A percentile compares a stretch with the other conserved stretches of the same genome.
Conservation (phyloP, 306 rosid genomes). For the Vachellia pachyceras region DNA sequence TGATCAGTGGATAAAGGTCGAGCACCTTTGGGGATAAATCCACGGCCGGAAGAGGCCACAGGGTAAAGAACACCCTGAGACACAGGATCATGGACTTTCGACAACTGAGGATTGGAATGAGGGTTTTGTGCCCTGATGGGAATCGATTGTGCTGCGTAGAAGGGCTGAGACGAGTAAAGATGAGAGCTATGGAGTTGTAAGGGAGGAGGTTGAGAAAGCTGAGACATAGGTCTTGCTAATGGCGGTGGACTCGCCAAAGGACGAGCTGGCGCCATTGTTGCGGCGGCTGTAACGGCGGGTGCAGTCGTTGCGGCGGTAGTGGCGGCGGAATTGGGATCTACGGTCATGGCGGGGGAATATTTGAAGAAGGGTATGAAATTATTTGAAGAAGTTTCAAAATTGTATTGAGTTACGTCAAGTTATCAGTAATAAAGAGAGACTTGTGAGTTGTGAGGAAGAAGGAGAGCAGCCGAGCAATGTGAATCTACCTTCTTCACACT, state of each 20-base stretch:
- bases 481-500: neutral
- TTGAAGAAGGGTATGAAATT: neutral
- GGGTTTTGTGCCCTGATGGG: conserved; percentile 38
- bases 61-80: conserved; percentile 59
- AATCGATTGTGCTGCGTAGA: conserved; percentile 38
- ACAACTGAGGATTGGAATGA: conserved; percentile 25
- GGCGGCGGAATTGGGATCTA: conserved; percentile 39
- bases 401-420: neutral
- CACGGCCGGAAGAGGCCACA: conserved; percentile 70
- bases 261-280: conserved; percentile 26
- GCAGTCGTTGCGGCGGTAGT: conserved; percentile 20
- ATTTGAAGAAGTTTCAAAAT: neutral
- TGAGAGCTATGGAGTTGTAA: conserved; percentile 38
- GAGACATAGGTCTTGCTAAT: conserved; percentile 44
- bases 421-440: neutral
- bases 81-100: conserved; percentile 32
- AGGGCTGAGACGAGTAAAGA: conserved; percentile 37
- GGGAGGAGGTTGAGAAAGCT: conserved; percentile 41
- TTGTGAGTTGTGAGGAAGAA: neutral
- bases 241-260: conserved; percentile 37
- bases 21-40: conserved; percentile 52
- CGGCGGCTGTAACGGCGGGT: conserved; percentile 11
- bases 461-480: neutral
- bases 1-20: conserved; percentile 43
- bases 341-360: conserved; percentile 32